Evolutionary conservation across 441 rosid genomes (phyloP).

Genomic region (Viola pubescens): DNA sequence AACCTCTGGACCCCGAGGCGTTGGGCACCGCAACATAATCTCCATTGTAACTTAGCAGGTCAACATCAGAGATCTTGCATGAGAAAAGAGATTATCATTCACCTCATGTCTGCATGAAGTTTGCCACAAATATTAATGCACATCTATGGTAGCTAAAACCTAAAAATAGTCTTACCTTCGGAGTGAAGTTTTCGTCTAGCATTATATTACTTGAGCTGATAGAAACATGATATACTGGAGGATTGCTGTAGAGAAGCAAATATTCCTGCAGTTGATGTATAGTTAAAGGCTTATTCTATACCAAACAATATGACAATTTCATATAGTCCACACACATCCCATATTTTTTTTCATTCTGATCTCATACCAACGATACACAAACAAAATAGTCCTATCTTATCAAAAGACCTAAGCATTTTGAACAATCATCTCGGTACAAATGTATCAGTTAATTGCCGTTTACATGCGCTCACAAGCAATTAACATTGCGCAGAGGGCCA

Average conservation of each 20-base stretch:
- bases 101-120: not conserved
- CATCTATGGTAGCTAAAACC: not conserved
- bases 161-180: slow-evolving; percentile 42
- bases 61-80: slow-evolving; percentile 58
- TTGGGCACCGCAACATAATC: slow-evolving; percentile 17
- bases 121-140: not conserved
- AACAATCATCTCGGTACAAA: no score
- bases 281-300: not conserved
- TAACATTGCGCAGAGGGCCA: no score
- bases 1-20: slow-evolving; percentile 40
- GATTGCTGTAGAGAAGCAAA: slow-evolving; percentile 61
- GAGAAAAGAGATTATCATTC: slow-evolving; percentile 3
- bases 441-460: no score
- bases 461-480: no score
- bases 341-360: no score
- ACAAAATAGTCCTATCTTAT: no score
- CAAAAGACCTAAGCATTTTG: no score
- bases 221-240: slow-evolving; percentile 53
- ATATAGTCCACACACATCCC: not conserved
- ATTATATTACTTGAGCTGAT: slow-evolving; percentile 70
- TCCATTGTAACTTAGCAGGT: slow-evolving; percentile 34
- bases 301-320: not conserved
- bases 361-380: no score
- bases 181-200: slow-evolving; percentile 75
- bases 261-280: slow-evolving; percentile 50